Base-by-base conservation (phyloP, 805 yeast genomes). In the Ogataea polymorpha region DNA sequence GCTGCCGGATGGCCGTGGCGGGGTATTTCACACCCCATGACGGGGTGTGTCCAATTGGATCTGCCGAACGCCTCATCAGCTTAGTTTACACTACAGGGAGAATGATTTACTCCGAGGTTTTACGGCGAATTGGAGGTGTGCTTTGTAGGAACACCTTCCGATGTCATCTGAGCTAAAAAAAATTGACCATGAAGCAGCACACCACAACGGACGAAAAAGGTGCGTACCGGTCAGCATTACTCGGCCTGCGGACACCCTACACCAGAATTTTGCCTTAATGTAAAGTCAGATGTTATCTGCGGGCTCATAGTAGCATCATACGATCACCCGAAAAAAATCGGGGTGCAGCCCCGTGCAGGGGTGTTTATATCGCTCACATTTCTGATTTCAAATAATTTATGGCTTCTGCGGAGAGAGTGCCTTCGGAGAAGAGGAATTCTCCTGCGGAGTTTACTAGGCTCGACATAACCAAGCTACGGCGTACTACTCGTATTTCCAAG, bases 401-500 rank as follows among this genome's bases (percentile, higher is more conserved):
- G 30, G 23, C 17, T 18, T 24, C 28, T 28, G 20, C 37, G 26
- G 42, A 39, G 42, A 29, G 29, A 26, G 8, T 16, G 14, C 20
- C n/a, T 14, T 20, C 42, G 37, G 37, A 27, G 33, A 35, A 20
- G 20, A 18, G 37, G 41, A 30, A 13, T 4, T 12, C 15, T 17
- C 12, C 14, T 15, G 36, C 21, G 20, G 32, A 23, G 26, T 18
- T 33, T 16, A 10, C 28, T 1, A 23, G 30, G 14, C 11, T 45
- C 1, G 59, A 51, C 24, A 28, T 41, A 0, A 26, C 53, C 12
- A 55, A 49, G 23, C 26, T 59, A 1, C 50, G 61, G 20, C 55
- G 51, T 23, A 54, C 67, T 6, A 59, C 55, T 17, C 56, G 75
- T 26, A 60, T 62, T 6, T 62, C 71, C 5, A 55, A 63, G 39